Base-by-base conservation (phyloP, 1,139 yeast genomes). In the Suhomyces maxii region DNA sequence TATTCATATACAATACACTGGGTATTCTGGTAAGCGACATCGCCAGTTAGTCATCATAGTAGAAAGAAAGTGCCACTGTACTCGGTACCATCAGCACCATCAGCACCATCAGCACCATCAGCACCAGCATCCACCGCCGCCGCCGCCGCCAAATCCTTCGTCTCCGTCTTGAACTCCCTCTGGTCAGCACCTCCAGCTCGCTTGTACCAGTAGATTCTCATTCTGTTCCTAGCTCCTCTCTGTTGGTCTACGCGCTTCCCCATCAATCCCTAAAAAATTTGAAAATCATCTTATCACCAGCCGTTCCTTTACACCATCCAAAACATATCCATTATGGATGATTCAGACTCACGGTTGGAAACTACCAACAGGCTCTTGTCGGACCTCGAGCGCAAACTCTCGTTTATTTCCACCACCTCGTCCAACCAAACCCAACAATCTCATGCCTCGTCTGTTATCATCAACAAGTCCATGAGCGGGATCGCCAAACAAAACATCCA, bases 361-460 rank as follows among this genome's bases (percentile, higher is more conserved):
- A 52, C 54, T 39, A 63, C 71, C 34, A 66, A 67, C 49, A 49
- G 57, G 47, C 56, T 59, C 14, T 56, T 67, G 40, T 57, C 61
- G 28, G 70, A 67, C 44, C 56, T 68, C 45, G 73, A 68, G 53
- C 58, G 73, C 25, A 67, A 68, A 54, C 58, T 69, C 46, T 62
- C 69, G 14, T 55, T 63, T 26, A 53, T 54, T 11, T 62, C 66
- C 43, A 52, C 65, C n/a, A 54, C 67, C 7, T 60, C 67, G 32
- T 59, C 67, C 18, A 56, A 52, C 50, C 65, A 63, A 37, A 63
- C 68, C 26, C 61, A 58, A 32, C 64, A 60, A 38, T 59, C 66
- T 11, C 51, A 51, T 13, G 53, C 56, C 41, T 63, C 61, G 31
- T 66, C 73, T 25, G 73, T 71, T 33, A 59, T 72, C 28, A 63